These are phyloP conservation scores for Tuber borchii DNA, from an alignment of 495 filamentous ascomycete species.

Conservation along the genomic window DNA sequence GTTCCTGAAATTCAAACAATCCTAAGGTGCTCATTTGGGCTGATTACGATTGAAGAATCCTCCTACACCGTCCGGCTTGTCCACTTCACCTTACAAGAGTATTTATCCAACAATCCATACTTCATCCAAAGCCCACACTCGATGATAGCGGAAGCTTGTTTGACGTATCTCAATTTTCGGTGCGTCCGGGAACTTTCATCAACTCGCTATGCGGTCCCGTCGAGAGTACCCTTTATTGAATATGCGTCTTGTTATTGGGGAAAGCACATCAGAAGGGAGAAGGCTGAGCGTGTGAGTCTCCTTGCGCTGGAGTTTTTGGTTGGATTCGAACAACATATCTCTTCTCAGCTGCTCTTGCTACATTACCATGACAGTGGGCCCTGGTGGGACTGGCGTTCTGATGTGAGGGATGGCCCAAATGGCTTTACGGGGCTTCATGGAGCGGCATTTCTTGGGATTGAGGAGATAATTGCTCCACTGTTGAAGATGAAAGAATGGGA, in stretches of 20 bases:
- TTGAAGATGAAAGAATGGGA: background rate
- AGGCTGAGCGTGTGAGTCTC: background rate
- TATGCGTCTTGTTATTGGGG: background rate
- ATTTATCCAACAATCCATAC: background rate
- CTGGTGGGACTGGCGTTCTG: background rate
- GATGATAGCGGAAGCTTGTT: background rate
- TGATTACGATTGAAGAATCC: background rate
- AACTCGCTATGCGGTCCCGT: rapidly evolving
- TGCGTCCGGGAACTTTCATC: background rate
- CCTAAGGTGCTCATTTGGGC: background rate
- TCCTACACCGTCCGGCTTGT: background rate
- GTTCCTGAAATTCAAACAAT: background rate
- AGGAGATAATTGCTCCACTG: background rate
- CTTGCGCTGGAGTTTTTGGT: background rate
- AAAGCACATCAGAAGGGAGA: background rate
- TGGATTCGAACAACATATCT: background rate
- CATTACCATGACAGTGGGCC: background rate
- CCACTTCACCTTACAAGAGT: background rate
- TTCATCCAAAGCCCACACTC: background rate
- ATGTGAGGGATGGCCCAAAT: background rate
- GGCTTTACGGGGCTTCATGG: background rate
- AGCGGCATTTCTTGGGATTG: background rate
- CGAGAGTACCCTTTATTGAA: background rate
- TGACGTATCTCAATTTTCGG: background rate
- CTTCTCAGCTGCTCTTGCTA: background rate